Evolutionary conservation across 495 filamentous ascomycete species (phyloP), one percentile per base, ranked within the genome.

Genomic region (Usnea hakonensis): DNA sequence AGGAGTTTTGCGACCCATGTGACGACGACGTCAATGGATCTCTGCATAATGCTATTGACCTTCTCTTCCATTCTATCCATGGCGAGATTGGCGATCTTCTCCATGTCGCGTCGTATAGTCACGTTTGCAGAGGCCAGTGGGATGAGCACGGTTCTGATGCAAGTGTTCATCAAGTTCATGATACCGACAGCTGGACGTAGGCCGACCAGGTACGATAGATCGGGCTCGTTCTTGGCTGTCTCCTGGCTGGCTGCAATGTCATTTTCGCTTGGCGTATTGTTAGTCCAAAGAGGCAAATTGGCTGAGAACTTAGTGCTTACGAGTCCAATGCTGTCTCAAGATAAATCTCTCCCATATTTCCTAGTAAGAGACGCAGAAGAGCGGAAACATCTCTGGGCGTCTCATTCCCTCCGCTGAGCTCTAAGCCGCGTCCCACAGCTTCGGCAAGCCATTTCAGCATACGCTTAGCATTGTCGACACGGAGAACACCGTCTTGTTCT

Each of bases 381-480:
- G 89, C 85, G n/a, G 85, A 84, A 44, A 97, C 89, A 74, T 99
- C 95, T 73, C 94, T 97, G 33, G 94, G 90, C 13, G 90, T 96
- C 64, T 97, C 95, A 64, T 81, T 89, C 50, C 84, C 85, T 28
- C 88, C 87, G 38, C 87, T 89, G 46, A 99, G 79, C 70, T 99
- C 95, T 36, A 99, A 79, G 0, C 90, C 89, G 64, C 95, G 79
- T n/a, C 93, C 89, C 56, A 99, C 92, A 58, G 88, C 91, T 75
- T 99, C 95, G 35, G 95, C 94, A 33, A 99, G 79, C 95, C 95
- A 99, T 68, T 89, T 95, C 37, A 99, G 81, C 91, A 99, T 97
- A 55, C 94, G 83, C 74, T 97, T 97, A 28, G 91, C 87, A 69
- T 86, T 89, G n/a, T 86, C 79, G 17, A 96, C 81, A 63, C 84